Evolutionary conservation across 1,139 yeast species (phyloP), one percentile per base, ranked within the genome.

Genomic region (Dujonia santamariae): DNA sequence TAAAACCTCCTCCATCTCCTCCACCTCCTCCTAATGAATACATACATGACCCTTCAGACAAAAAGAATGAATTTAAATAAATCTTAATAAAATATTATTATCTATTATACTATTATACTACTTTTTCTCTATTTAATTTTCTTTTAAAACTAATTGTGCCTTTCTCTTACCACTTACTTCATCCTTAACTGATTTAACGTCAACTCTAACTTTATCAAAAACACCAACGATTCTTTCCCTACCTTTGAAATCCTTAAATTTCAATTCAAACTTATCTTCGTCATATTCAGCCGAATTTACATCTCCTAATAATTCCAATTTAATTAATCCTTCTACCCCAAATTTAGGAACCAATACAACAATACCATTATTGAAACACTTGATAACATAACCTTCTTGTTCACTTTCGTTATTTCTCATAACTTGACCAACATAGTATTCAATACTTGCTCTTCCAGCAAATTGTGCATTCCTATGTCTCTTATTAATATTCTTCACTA

Each of bases 391-490:
- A 6, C 97, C 98, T 46, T 88, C 94, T 54, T 88, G 96, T 24
- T 65, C 66, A 24, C 78, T 62, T 42, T 82, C 84, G 44, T 78
- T 76, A 51, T 80, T 80, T 56, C 88, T 85, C 84, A 94, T 84
- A 23, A 90, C 97, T 63, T 94, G 98, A 11, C 98, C 98, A 30
- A 94, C 98, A 52, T 87, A 92, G 60, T 92, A 94, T 56, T 94
- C 98, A 44, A 94, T 87, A 56, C 96, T 85, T 22, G 98, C 96
- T 53, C 99, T 77, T 24, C 98, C 98, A 2, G 98, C 99, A 71
- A 92, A 86, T 62, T 94, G 99, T 0, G 98, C 98, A 58, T 92
- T 94, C 60, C 98, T 80, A 58, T 94, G 99, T 50, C 97, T 83
- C 51, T 74, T 82, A 64, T 94, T 94, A 53, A 94, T 90, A 53